Evolutionary conservation across 1,139 yeast species (phyloP).

Genomic region (Saccharomyces pastorianus): DNA sequence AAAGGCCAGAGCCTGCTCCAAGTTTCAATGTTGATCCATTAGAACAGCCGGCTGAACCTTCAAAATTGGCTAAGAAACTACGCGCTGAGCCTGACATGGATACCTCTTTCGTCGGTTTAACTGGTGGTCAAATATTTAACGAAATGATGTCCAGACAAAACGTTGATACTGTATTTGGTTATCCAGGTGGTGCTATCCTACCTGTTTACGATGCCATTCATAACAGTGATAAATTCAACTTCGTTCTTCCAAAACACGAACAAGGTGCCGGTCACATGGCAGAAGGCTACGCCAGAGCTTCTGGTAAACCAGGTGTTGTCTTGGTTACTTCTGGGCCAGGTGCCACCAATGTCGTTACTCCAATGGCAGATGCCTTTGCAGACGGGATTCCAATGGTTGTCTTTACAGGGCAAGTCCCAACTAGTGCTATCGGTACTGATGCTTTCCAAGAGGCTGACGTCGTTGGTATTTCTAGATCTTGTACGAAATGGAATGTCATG

Average conservation of each 20-base stretch:
- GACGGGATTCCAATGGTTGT: conserved; percentile 97
- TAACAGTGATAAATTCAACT: conserved; percentile 80
- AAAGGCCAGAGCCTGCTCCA: conserved; percentile 46
- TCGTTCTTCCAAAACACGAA: conserved; percentile 91
- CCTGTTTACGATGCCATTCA: conserved; percentile 97
- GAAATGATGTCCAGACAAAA: conserved; percentile 97
- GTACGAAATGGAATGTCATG: conserved; percentile 99
- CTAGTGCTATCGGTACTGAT: conserved; percentile 92
- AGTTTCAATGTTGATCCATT: conserved; percentile 34
- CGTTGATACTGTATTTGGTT: conserved; percentile 90
- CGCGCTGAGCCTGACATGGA: conserved; percentile 41
- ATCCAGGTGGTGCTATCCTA: conserved; percentile 96
- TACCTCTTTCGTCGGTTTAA: conserved; percentile 82
- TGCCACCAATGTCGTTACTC: conserved; percentile 94
- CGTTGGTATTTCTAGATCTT: conserved; percentile 92
- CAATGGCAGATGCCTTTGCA: conserved; percentile 94
- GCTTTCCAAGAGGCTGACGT: conserved; percentile 99
- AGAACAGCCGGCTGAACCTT: conserved; percentile 8
- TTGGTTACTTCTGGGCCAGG: conserved; percentile 98
- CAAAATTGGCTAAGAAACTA: conserved; percentile 8
- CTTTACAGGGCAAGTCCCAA: conserved; percentile 96
- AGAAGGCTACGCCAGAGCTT: conserved; percentile 93
- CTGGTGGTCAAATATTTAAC: conserved; percentile 96
- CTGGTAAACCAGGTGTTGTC: conserved; percentile 97
- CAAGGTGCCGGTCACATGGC: conserved; percentile 99